Percentiles rank a stretch among this genome's conserved stretches.
Evolutionary conservation across 169 alveolate species (phyloP).

Genomic region (Plasmodium gallinaceum): DNA sequence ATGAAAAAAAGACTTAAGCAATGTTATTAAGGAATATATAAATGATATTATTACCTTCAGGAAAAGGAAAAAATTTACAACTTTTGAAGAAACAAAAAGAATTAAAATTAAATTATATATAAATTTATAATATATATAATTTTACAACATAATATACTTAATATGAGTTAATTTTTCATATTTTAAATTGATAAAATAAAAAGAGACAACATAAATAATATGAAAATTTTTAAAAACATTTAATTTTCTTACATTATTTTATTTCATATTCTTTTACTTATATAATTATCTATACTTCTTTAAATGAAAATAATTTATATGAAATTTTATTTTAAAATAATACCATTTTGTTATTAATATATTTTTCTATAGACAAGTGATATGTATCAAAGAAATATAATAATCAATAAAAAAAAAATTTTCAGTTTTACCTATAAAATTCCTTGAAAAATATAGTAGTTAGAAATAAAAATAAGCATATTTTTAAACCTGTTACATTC

Average conservation of each 20-base stretch:
- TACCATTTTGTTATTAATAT: too few relatives aligned
- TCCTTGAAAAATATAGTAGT: too few relatives aligned
- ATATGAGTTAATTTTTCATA: not conserved
- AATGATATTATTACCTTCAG: not conserved
- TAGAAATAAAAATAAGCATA: too few relatives aligned
- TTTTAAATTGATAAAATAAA: slow-evolving; percentile 4
- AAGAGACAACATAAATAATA: slow-evolving; percentile 1
- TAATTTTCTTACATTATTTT: slow-evolving; percentile 5
- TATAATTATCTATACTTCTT: not conserved
- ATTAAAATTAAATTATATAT: slow-evolving; percentile 18
- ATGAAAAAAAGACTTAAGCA: slow-evolving; percentile 15
- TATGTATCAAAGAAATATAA: too few relatives aligned
- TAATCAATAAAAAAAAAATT: too few relatives aligned
- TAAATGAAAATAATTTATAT: slow-evolving; percentile 7
- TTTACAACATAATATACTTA: slow-evolving; percentile 10
- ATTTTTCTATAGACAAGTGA: too few relatives aligned
- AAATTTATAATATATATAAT: slow-evolving; percentile 16
- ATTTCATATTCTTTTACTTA: slow-evolving; percentile 20
- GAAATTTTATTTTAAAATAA: too few relatives aligned
- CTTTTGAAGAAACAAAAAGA: slow-evolving; percentile 5
- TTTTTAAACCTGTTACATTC: too few relatives aligned
- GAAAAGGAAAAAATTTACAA: not conserved
- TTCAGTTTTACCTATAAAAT: too few relatives aligned
- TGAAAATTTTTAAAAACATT: slow-evolving; percentile 10
- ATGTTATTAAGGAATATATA: not conserved